Conservation (phyloP, 2,329 filamentous ascomycete genomes). For the Diplodia seriata region DNA sequence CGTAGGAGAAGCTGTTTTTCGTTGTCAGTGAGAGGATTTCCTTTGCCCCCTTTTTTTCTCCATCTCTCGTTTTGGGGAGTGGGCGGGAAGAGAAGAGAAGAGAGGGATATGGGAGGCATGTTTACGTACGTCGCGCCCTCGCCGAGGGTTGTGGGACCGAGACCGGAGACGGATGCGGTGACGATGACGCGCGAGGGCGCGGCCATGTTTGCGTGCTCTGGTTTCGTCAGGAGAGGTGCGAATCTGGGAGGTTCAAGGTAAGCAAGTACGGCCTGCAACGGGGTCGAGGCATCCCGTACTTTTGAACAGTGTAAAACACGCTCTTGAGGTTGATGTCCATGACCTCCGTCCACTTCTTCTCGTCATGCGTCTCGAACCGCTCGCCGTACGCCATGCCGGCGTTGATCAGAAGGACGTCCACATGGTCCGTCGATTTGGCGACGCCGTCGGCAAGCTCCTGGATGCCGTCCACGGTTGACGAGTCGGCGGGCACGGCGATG, state of each 20-base stretch:
- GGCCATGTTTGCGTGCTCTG: slow-evolving; percentile 38
- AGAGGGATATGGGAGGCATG: no score
- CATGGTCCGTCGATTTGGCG: slow-evolving; percentile 40
- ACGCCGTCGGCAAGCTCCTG: slow-evolving; percentile 44
- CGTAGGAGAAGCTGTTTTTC: slow-evolving; percentile 45
- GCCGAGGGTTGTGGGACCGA: slow-evolving; percentile 47
- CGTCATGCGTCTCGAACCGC: slow-evolving; percentile 47
- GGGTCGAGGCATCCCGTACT: slow-evolving; percentile 37
- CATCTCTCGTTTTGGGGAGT: no score
- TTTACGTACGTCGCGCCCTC: slow-evolving; percentile 43
- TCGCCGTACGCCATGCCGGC: slow-evolving; percentile 51
- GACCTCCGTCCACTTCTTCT: slow-evolving; percentile 47
- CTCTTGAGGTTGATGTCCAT: slow-evolving; percentile 51
- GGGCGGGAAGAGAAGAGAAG: not conserved
- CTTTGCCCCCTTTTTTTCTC: no score
- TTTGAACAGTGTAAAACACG: slow-evolving; percentile 48
- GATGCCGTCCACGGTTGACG: slow-evolving; percentile 48
- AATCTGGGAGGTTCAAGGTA: slow-evolving; percentile 39
- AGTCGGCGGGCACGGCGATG: slow-evolving; percentile 48
- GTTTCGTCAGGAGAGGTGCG: slow-evolving; percentile 45
- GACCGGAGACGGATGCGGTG: slow-evolving; percentile 47
- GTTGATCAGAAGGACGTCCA: slow-evolving; percentile 51
- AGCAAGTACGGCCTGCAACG: not conserved
- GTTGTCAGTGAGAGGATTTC: no score
- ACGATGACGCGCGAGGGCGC: slow-evolving; percentile 50